Conservation (phyloP, 176 grass and related monocot genomes). For the Avena atlantica region DNA sequence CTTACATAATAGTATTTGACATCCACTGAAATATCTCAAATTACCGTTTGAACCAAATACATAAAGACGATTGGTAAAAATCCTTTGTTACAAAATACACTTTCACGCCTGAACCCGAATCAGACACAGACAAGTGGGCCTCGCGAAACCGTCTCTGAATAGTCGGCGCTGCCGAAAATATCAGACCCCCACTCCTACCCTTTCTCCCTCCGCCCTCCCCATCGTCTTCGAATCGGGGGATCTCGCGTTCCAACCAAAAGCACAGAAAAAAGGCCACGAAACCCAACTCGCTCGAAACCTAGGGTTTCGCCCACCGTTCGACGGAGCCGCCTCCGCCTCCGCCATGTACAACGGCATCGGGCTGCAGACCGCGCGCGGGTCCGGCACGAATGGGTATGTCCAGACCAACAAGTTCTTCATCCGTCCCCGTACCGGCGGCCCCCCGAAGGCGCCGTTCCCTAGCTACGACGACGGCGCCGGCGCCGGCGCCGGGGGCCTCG, state of each 20-base stretch:
- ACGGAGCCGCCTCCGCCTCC: background rate
- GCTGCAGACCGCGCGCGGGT: conserved; percentile 86
- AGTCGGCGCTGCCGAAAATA: background rate
- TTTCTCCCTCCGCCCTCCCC: background rate
- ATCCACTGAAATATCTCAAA: no score
- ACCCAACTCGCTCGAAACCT: conserved; percentile 4
- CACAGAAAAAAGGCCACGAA: background rate
- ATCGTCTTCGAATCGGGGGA: conserved; percentile 29
- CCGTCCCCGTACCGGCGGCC: conserved; percentile 47
- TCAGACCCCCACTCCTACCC: background rate
- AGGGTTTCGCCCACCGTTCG: conserved; percentile 20
- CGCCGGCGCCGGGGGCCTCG: conserved; percentile 10
- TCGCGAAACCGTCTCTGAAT: background rate
- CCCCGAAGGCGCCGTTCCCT: conserved; percentile 22
- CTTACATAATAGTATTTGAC: no score
- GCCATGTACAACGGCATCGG: conserved; percentile 98
- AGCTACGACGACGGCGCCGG: conserved; percentile 17
- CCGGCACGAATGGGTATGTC: conserved; percentile 88
- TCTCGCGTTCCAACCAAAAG: conserved; percentile 24
- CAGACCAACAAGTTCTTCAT: conserved; percentile 97
- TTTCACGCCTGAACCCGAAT: background rate
- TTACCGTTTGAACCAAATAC: no score
- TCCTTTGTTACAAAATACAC: no score
- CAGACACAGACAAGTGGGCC: background rate
- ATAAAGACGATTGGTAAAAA: no score